A percentile compares a stretch with the other conserved stretches of the same genome.
phyloP scores from a whole-genome alignment of 345 rosid genomes.

The Euphorbia lathyris region DNA sequence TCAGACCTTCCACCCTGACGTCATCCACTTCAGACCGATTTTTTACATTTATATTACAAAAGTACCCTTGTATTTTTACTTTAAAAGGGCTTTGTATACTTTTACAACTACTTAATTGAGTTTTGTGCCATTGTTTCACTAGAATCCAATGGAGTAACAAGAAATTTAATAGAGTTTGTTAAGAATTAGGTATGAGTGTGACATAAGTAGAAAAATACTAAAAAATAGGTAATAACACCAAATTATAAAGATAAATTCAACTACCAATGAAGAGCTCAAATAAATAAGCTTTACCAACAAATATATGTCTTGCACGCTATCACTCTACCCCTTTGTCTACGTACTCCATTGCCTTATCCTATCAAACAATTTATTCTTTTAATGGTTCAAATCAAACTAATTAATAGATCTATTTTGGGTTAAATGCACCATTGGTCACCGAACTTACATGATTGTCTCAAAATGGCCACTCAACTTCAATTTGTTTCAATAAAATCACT shows the following conservation, averaged over 20 bases:
- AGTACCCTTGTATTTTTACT: too few relatives aligned
- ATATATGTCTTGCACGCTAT: neutral
- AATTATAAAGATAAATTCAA: neutral
- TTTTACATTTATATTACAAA: too few relatives aligned
- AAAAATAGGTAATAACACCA: neutral
- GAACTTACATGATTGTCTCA: too few relatives aligned
- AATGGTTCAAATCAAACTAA: too few relatives aligned
- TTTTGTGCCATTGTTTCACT: neutral
- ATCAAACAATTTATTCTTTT: neutral
- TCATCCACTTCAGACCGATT: too few relatives aligned
- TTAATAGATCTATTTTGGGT: too few relatives aligned
- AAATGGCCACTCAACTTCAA: too few relatives aligned
- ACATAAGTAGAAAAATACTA: neutral
- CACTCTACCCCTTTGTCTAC: neutral
- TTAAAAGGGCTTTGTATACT: neutral
- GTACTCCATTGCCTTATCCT: neutral
- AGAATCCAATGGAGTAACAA: neutral
- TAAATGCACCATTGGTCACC: too few relatives aligned
- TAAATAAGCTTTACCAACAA: neutral
- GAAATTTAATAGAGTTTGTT: constrained; percentile 5
- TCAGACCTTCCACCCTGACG: too few relatives aligned
- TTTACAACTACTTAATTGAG: neutral
- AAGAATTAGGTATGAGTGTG: constrained; percentile 12
- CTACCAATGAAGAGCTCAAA: neutral
- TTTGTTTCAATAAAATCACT: too few relatives aligned